Conservation (phyloP, 163 green algal species). For the Prototheca stagnorum region DNA sequence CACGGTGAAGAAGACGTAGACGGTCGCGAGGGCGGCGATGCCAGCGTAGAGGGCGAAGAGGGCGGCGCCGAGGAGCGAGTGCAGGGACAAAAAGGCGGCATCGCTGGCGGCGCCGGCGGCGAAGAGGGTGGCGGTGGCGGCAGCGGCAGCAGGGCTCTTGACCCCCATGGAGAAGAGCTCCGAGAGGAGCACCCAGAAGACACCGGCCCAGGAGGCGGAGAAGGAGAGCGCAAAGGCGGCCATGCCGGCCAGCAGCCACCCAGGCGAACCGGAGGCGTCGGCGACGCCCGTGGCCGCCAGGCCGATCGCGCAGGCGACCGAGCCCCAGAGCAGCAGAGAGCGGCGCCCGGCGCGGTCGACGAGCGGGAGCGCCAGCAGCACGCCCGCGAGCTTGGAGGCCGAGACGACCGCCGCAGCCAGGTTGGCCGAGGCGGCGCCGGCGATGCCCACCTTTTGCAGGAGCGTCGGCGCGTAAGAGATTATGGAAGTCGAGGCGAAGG, state of each 20-base stretch:
- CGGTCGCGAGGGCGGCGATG: too few relatives aligned
- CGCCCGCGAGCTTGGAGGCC: constrained; percentile 15
- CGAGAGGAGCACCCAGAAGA: constrained; percentile 74
- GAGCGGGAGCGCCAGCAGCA: constrained; percentile 25
- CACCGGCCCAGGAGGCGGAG: constrained; percentile 47
- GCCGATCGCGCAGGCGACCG: constrained; percentile 14
- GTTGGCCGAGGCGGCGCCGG: constrained; percentile 12
- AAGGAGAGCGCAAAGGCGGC: constrained; percentile 47
- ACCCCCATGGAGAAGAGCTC: constrained; percentile 72
- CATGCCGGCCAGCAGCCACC: constrained; percentile 30
- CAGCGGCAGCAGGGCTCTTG: constrained; percentile 48
- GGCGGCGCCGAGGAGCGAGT: too few relatives aligned
- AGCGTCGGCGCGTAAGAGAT: constrained; percentile 65
- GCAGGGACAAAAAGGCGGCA: too few relatives aligned
- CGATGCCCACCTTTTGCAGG: constrained; percentile 19
- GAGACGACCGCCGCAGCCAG: constrained; percentile 23
- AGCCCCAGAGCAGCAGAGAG: constrained; percentile 56
- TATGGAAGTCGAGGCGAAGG: constrained; percentile 51
- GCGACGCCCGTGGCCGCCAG: constrained; percentile 30
- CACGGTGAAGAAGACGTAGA: too few relatives aligned
- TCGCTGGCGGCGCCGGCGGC: constrained; percentile 18
- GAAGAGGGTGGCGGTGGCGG: constrained; percentile 56
- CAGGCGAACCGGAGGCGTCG: constrained; percentile 6
- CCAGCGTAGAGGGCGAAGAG: too few relatives aligned
- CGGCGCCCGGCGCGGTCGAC: constrained; percentile 59